phyloP scores from a whole-genome alignment of 768 basidiomycete species.

The Rhizopogon rudus region DNA sequence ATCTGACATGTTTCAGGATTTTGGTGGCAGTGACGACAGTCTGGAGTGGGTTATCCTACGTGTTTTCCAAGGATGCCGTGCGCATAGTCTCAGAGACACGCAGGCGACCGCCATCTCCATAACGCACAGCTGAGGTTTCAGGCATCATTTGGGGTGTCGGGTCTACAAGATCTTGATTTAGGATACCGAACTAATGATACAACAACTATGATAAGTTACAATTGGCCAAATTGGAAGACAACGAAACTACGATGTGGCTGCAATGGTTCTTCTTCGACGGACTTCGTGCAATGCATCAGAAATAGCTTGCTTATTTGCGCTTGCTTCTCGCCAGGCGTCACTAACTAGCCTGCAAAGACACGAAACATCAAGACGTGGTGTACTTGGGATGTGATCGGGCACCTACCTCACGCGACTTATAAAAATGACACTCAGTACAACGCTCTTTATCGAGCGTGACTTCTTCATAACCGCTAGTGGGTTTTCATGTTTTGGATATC shows the following conservation, averaged over 20 bases:
- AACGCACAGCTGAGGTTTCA: not conserved
- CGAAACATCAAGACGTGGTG: slow-evolving; percentile 6
- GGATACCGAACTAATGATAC: slow-evolving; percentile 12
- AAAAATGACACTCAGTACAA: slow-evolving; percentile 59
- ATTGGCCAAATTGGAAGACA: not conserved
- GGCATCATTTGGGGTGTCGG: not conserved
- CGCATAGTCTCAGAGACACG: slow-evolving; percentile 44
- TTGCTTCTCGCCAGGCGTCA: slow-evolving; percentile 58
- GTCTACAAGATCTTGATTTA: not conserved
- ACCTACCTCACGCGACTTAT: slow-evolving; percentile 59
- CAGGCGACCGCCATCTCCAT: slow-evolving; percentile 24
- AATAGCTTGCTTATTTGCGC: slow-evolving; percentile 55
- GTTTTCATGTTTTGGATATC: slow-evolving; percentile 48
- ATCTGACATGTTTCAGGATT: slow-evolving; percentile 44
- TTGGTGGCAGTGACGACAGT: slow-evolving; percentile 87
- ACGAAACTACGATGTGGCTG: slow-evolving; percentile 5
- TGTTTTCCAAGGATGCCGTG: slow-evolving; percentile 73
- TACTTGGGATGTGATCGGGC: not conserved
- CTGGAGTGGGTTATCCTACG: slow-evolving; percentile 84
- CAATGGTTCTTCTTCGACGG: slow-evolving; percentile 41
- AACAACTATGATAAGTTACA: slow-evolving; percentile 7
- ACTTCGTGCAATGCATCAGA: slow-evolving; percentile 68
- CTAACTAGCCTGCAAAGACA: slow-evolving; percentile 47
- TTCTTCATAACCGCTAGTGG: slow-evolving; percentile 33
- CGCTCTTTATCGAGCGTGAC: slow-evolving; percentile 49